A percentile compares a stretch with the other conserved stretches of the same genome.
Conservation (phyloP, 352 stramenopile genomes). For the Globisporangium carolinianum region DNA sequence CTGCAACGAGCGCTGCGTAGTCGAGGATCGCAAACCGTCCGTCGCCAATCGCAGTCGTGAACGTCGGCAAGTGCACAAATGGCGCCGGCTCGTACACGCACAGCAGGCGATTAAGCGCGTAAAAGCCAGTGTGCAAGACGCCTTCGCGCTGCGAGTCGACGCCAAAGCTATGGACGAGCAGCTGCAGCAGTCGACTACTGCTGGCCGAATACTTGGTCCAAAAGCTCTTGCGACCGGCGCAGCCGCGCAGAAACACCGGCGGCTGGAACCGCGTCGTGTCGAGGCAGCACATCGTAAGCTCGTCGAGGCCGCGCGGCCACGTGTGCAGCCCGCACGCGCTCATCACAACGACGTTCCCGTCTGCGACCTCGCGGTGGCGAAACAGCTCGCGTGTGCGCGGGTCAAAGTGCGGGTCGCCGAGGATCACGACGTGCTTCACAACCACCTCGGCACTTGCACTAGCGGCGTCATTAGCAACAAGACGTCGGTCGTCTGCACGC, state of each 20-base stretch:
- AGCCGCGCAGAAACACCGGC: conserved; percentile 41
- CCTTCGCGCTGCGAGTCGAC: conserved; percentile 36
- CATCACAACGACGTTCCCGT: conserved; percentile 51
- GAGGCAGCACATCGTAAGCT: conserved; percentile 44
- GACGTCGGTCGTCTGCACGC: too few relatives aligned
- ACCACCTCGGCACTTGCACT: conserved; percentile 7
- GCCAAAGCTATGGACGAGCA: conserved; percentile 48
- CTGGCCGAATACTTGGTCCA: conserved; percentile 59
- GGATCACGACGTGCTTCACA: conserved; percentile 63
- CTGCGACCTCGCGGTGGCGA: conserved; percentile 45
- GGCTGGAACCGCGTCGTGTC: conserved; percentile 49
- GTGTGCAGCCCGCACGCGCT: conserved; percentile 57
- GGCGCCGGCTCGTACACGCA: conserved; percentile 24
- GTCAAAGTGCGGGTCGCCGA: conserved; percentile 58
- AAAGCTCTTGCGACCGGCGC: conserved; percentile 35
- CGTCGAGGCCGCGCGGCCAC: conserved; percentile 39
- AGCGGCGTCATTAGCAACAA: not conserved
- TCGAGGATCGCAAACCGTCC: conserved; percentile 16
- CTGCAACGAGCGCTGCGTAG: conserved; percentile 3
- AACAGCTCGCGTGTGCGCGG: conserved; percentile 31
- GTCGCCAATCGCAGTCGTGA: conserved; percentile 14
- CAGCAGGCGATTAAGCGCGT: conserved; percentile 58
- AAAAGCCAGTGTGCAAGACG: conserved; percentile 59
- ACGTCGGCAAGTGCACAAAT: conserved; percentile 6
- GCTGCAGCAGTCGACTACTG: conserved; percentile 52